These are phyloP conservation scores for Aspergillus uvarum DNA, from an alignment of 2,329 filamentous ascomycete genomes.

Conservation along the genomic window DNA sequence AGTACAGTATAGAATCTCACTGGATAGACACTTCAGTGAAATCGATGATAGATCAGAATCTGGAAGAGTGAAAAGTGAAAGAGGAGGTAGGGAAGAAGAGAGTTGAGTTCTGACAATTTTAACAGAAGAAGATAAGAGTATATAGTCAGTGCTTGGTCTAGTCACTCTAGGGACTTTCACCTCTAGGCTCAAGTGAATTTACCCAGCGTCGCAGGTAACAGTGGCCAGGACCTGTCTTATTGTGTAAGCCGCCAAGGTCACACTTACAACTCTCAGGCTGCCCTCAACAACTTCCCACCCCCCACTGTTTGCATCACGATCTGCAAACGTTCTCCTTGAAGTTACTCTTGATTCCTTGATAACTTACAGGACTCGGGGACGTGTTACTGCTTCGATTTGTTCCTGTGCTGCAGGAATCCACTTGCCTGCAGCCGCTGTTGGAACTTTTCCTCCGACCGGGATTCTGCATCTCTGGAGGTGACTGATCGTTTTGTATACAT, in stretches of 20 bases:
- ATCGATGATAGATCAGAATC: too few species aligned
- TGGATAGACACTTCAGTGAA: too few species aligned
- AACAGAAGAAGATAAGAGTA: background rate
- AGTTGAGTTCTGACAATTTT: background rate
- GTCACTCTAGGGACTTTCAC: too few species aligned
- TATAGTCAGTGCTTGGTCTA: background rate
- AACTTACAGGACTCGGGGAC: background rate
- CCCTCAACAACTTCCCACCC: background rate
- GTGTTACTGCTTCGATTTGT: conserved; percentile 4
- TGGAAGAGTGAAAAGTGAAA: too few species aligned
- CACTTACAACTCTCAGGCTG: background rate
- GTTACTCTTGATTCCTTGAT: background rate
- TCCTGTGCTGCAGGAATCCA: background rate
- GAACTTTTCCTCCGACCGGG: conserved; percentile 6
- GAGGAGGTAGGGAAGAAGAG: background rate
- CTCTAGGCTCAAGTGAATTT: background rate
- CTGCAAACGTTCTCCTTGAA: background rate
- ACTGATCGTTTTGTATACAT: background rate
- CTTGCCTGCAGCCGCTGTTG: conserved; percentile 11
- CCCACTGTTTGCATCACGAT: background rate
- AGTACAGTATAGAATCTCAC: too few species aligned
- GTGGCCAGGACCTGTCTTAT: background rate
- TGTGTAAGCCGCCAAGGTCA: background rate
- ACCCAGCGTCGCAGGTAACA: background rate
- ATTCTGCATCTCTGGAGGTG: background rate